Percentiles rank a stretch among this genome's conserved stretches.
phyloP scores from a whole-genome alignment of 1,284 basidiomycete species.

The Phaffia rhodozyma region DNA sequence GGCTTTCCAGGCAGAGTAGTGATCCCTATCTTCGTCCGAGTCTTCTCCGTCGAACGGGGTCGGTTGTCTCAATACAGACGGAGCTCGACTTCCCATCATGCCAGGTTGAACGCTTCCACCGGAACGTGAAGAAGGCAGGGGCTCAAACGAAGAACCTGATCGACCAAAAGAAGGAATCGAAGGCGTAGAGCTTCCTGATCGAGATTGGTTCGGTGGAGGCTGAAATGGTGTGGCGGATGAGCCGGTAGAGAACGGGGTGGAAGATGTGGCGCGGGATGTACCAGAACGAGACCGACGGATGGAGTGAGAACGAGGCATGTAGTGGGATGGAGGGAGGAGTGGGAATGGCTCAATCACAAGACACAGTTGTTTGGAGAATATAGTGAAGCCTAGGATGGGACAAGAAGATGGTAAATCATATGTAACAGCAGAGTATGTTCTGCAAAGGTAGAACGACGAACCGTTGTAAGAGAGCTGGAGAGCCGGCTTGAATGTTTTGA shows the following conservation, averaged over 20 bases:
- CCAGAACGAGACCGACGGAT: no score
- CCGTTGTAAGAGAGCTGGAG: conserved; percentile 4
- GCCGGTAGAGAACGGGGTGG: neutral
- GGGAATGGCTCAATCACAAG: conserved; percentile 13
- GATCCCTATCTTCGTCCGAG: no score
- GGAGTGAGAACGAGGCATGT: neutral
- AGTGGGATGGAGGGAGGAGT: conserved; percentile 1
- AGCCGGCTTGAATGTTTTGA: conserved; percentile 12
- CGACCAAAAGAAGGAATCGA: no score
- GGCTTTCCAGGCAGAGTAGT: no score
- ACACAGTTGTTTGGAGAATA: conserved; percentile 7
- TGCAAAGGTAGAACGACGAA: neutral
- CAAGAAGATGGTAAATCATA: neutral
- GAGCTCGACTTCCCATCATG: no score
- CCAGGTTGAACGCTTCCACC: no score
- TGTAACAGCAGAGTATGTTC: neutral
- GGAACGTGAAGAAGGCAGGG: no score
- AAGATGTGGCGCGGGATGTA: neutral
- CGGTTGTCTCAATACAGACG: no score
- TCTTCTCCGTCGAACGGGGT: no score
- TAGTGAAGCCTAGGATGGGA: conserved; percentile 8
- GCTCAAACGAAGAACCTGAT: no score
- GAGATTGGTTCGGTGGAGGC: conserved; percentile 1
- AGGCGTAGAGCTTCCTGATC: neutral
- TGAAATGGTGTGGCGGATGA: neutral